Conservation (phyloP, 768 basidiomycete species). For the Mycena venus region DNA sequence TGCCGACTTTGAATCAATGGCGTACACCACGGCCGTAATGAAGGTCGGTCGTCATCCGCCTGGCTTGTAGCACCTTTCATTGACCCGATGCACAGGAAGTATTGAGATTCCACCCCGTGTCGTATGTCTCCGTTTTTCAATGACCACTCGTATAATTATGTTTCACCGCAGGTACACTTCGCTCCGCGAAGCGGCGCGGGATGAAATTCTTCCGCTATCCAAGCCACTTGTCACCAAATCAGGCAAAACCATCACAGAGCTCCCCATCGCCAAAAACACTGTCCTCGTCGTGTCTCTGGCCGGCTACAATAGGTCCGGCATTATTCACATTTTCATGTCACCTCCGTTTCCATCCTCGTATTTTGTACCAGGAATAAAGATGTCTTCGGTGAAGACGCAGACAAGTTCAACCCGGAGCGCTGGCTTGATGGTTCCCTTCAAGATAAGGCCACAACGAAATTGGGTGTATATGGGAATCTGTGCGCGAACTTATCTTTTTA, state of each 20-base stretch:
- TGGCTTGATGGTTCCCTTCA: slow-evolving; percentile 62
- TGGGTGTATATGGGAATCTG: too few species aligned
- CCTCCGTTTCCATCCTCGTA: too few species aligned
- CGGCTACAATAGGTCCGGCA: too few species aligned
- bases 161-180: slow-evolving; percentile 48
- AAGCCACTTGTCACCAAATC: slow-evolving; percentile 61
- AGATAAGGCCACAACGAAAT: too few species aligned
- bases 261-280: slow-evolving; percentile 65
- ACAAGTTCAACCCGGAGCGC: slow-evolving; percentile 67
- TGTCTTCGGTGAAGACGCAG: too few species aligned
- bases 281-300: slow-evolving; percentile 62
- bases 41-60: slow-evolving; percentile 48
- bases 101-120: slow-evolving; percentile 67
- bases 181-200: slow-evolving; percentile 62
- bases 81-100: slow-evolving; percentile 53
- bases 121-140: slow-evolving; percentile 49
- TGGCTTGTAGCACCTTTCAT: not conserved
- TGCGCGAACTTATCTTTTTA: slow-evolving; percentile 65
- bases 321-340: too few species aligned
- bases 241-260: slow-evolving; percentile 56
- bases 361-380: slow-evolving; percentile 60
- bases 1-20: slow-evolving; percentile 64
- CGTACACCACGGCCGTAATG: slow-evolving; percentile 61
- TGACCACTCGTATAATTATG: too few species aligned
- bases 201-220: slow-evolving; percentile 73